phyloP scores from a whole-genome alignment of 768 basidiomycete genomes.

The Mycena indigotica region DNA sequence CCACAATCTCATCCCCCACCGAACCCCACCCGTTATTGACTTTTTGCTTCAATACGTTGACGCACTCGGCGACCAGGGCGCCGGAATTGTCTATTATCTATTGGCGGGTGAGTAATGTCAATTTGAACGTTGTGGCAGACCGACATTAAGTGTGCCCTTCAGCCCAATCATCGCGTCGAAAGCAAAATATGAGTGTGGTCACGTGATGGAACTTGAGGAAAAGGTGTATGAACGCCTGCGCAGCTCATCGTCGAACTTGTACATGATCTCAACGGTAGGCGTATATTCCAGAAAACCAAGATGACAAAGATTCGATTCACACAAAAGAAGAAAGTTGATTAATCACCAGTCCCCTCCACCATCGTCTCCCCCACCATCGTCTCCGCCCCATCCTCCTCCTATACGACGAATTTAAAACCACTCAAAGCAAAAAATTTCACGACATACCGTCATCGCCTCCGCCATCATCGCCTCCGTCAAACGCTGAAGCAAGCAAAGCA shows the following conservation, averaged over 20 bases:
- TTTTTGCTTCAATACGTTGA: constrained; percentile 95
- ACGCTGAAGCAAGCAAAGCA: constrained; percentile 50
- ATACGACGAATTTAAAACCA: background rate
- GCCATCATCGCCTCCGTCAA: constrained; percentile 39
- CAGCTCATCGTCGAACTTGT: too few species aligned
- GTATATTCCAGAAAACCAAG: too few species aligned
- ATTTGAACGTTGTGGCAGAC: constrained; percentile 24
- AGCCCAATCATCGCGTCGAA: constrained; percentile 81
- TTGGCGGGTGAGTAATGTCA: background rate
- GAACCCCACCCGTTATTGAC: constrained; percentile 93
- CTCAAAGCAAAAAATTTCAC: background rate
- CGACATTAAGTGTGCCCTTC: constrained; percentile 85
- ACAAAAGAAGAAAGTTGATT: background rate
- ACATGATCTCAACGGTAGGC: too few species aligned
- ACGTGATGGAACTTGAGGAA: too few species aligned
- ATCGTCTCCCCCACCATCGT: constrained; percentile 18
- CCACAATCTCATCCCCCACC: constrained; percentile 94
- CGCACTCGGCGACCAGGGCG: constrained; percentile 90
- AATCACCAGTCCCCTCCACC: constrained; percentile 10
- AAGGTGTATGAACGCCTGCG: too few species aligned
- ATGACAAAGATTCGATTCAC: too few species aligned
- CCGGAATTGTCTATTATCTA: constrained; percentile 98
- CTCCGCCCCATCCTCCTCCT: constrained; percentile 23
- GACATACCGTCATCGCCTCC: constrained; percentile 26
- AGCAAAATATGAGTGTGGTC: background rate